Base-by-base conservation (phyloP, 257 asterid genomes). In the Phtheirospermum japonicum region DNA sequence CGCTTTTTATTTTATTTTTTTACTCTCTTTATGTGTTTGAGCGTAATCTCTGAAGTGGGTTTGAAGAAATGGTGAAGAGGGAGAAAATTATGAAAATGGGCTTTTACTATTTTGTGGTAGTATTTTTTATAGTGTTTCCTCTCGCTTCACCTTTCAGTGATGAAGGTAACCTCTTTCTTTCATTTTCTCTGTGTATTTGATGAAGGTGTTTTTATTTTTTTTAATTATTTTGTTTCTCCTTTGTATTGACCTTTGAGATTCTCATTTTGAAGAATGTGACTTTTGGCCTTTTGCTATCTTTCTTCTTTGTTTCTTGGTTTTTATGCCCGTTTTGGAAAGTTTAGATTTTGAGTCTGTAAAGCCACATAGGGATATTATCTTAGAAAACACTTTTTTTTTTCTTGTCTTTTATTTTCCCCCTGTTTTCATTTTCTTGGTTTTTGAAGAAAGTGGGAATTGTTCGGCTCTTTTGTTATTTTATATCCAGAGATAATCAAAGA, bases 91-190 rank as follows among this genome's bases (percentile, higher is more conserved):
- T 68, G 59, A 52, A 61, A 58, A 7, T 68, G 56, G 61, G 49
- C 53, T 64, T 63, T 12, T 48, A 32, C 46, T 68, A 31, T 48
- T 46, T 65, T 19, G 40, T 65, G 50, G 43, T 58, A 10, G 62
- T 65, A 10, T 39, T 58, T 78, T 7, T 36, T 55, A 11, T 32
- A 76, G 40, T 73, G 13, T 57, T 23, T 23, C 90, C 82, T 4
- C 73, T 75, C n/a, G 74, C 73, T 63, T 76, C 83, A 13, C 28
- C 89, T 45, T 81, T 82, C 53, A 64, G 59, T 6, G 75, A 80
- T 39, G 88, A 90, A 87, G 97, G 95, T 81, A 9, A 42, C 17
- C 42, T 7, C 19, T n/a, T n/a, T n/a, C n/a, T n/a, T n/a, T n/a
- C n/a, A n/a, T n/a, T n/a, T n/a, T n/a, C n/a, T n/a, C n/a, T n/a